A percentile compares a stretch with the other conserved stretches of the same genome.
Evolutionary conservation across 306 rosid species (phyloP).

Genomic region (Malus fusca): DNA sequence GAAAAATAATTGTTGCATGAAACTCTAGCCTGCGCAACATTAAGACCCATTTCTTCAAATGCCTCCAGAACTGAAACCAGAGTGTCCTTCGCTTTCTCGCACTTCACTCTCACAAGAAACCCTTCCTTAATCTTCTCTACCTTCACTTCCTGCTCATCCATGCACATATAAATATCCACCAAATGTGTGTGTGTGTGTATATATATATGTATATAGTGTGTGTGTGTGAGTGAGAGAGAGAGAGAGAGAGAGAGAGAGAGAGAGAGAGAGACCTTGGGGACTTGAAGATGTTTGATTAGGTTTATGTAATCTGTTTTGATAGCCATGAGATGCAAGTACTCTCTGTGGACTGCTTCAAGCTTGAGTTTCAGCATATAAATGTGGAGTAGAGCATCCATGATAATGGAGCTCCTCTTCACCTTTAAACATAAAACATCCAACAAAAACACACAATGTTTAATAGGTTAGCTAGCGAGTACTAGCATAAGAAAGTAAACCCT

Average conservation of each 20-base stretch:
- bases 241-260: not conserved
- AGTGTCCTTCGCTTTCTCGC: constrained; percentile 53
- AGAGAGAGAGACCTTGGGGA: constrained; percentile 15
- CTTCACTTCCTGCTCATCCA: constrained; percentile 52
- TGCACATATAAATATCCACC: not conserved
- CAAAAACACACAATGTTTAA: not conserved
- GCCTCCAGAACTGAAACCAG: constrained; percentile 60
- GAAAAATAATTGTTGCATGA: constrained; percentile 49
- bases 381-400: constrained; percentile 13
- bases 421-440: not conserved
- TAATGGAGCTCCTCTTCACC: constrained; percentile 10
- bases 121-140: constrained; percentile 54
- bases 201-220: not conserved
- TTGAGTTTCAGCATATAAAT: constrained; percentile 27
- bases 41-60: constrained; percentile 54
- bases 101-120: constrained; percentile 44
- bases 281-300: constrained; percentile 3
- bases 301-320: constrained; percentile 7
- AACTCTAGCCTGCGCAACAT: constrained; percentile 64
- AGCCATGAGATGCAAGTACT: constrained; percentile 23
- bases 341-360: constrained; percentile 31
- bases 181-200: not conserved
- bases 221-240: not conserved
- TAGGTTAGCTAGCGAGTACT: not conserved
- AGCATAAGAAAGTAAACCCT: not conserved